phyloP scores from a whole-genome alignment of 495 filamentous ascomycete species.

The Wilcoxina mikolae region DNA sequence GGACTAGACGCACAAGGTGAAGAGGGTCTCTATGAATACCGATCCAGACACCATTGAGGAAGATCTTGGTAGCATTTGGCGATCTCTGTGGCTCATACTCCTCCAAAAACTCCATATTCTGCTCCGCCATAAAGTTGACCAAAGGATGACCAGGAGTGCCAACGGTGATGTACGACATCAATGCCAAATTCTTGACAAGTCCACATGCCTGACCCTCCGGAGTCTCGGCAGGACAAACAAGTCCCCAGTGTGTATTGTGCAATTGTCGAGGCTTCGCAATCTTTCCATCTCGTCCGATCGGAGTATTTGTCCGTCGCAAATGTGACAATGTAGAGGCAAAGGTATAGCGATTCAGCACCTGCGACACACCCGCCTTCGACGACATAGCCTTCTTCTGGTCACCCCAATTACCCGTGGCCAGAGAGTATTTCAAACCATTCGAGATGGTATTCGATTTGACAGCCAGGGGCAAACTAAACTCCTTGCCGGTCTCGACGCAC shows the following conservation, averaged over 20 bases:
- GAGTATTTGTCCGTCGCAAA: slow-evolving; percentile 91
- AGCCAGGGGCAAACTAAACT: slow-evolving; percentile 78
- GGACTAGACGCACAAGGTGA: slow-evolving; percentile 61
- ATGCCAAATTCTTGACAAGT: slow-evolving; percentile 90
- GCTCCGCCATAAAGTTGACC: slow-evolving; percentile 81
- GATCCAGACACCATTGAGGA: slow-evolving; percentile 96
- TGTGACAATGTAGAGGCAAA: slow-evolving; percentile 93
- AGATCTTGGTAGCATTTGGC: slow-evolving; percentile 91
- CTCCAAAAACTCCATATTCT: slow-evolving; percentile 90
- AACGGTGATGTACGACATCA: slow-evolving; percentile 96
- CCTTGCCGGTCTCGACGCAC: slow-evolving; percentile 71
- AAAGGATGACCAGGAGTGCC: slow-evolving; percentile 80
- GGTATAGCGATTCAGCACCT: slow-evolving; percentile 95
- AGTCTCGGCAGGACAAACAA: slow-evolving; percentile 94
- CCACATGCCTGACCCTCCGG: slow-evolving; percentile 98
- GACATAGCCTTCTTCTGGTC: slow-evolving; percentile 95
- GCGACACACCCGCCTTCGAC: slow-evolving; percentile 89
- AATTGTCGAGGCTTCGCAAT: slow-evolving; percentile 95
- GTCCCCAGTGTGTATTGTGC: slow-evolving; percentile 97
- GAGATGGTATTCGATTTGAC: slow-evolving; percentile 83
- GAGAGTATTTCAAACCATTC: slow-evolving; percentile 85
- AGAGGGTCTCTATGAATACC: slow-evolving; percentile 74
- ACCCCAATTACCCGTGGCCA: slow-evolving; percentile 99
- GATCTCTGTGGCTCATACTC: slow-evolving; percentile 83
- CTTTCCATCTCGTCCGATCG: slow-evolving; percentile 94